Base-by-base conservation (phyloP, 139 green algal genomes). In the Spirogloea muscicola region DNA sequence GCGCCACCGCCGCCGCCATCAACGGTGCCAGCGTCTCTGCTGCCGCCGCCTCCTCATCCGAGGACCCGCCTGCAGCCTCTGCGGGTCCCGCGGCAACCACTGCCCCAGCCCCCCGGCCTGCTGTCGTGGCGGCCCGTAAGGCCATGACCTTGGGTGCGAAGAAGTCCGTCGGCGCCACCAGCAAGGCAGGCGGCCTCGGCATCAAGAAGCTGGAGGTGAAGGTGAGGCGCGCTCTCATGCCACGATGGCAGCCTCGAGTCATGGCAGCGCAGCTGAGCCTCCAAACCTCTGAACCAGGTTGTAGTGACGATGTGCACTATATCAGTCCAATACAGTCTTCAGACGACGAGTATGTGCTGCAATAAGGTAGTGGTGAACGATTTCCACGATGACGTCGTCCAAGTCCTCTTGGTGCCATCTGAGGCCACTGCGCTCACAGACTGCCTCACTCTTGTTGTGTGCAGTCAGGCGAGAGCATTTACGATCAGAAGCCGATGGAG, bases 171-270 rank as follows among this genome's bases (percentile, higher is more conserved):
- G n/a, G 31, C 5, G 9, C 6, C 10, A 72, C n/a, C 33, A 33
- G 4, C 40, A 66, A 34, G 84, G 60, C n/a, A n/a, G 88, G 57
- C 21, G 90, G 91, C 6, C 76, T 96, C 62, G 91, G 91, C 10
- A 83, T 95, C 18, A 93, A 92, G 79, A 95, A 95, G 85, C 83
- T 95, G 67, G 79, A 79, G 0, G 68, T 64, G 13, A 91, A 93
- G 76, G 84, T 84, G 7, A 3, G 63, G 31, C n/a, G n/a, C n/a
- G n/a, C n/a, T n/a, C n/a, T n/a, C n/a, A n/a, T n/a, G n/a, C n/a
- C n/a, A n/a, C n/a, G n/a, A n/a, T n/a, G n/a, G n/a, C n/a, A n/a
- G n/a, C n/a, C n/a, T n/a, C n/a, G n/a, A n/a, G n/a, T n/a, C n/a
- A n/a, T n/a, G n/a, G n/a, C n/a, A n/a, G n/a, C n/a, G n/a, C n/a